Base-by-base conservation (phyloP, 495 filamentous ascomycete genomes). In the Arthonia radiata region DNA sequence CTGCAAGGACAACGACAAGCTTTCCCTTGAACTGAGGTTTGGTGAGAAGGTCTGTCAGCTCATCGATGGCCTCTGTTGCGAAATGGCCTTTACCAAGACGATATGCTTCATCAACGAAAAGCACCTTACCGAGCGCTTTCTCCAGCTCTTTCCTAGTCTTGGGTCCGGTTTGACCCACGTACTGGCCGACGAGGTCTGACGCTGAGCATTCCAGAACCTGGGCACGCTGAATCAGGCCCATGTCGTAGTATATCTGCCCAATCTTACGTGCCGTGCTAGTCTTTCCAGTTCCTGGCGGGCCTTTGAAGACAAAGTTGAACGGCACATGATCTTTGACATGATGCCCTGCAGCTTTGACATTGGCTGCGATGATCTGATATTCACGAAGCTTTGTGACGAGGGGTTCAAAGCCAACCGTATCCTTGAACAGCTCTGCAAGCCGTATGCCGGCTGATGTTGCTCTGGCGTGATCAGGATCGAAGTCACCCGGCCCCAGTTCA, bases 261-360 rank as follows among this genome's bases (percentile, higher is more conserved):
- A 82, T 73, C 33, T 59, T 70, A 28, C 53, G 44, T 0, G 75
- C 75, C 0, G 70, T 76, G 0, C 56, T 67, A 0, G 75, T 78
- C 36, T 82, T 82, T 8, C 75, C 75, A 3, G 73, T 78, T 1
- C 74, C 64, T 31, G 68, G 64, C 13, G 67, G 67, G 0, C 69
- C 69, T 10, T 54, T 52, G 40, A 75, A 72, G 2, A 73, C 28
- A 32, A 70, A 71, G 33, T 61, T 69, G 30, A 62, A 59, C 2
- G 67, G 65, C 1, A 73, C 47, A 22, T 62, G 46, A 4, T 52
- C 52, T 1, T 53, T 42, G 23, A 70, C 64, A 36, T 82, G 65
- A 38, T 70, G 42, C 2, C 47, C 54, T 8, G 46, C 33, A 9
- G 37, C 26, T 15, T 57, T 59, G 30, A 71, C 54, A 4, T 38